These are phyloP conservation scores for Pythium aristosporum DNA, from an alignment of 352 stramenopile genomes.

Conservation along the genomic window DNA sequence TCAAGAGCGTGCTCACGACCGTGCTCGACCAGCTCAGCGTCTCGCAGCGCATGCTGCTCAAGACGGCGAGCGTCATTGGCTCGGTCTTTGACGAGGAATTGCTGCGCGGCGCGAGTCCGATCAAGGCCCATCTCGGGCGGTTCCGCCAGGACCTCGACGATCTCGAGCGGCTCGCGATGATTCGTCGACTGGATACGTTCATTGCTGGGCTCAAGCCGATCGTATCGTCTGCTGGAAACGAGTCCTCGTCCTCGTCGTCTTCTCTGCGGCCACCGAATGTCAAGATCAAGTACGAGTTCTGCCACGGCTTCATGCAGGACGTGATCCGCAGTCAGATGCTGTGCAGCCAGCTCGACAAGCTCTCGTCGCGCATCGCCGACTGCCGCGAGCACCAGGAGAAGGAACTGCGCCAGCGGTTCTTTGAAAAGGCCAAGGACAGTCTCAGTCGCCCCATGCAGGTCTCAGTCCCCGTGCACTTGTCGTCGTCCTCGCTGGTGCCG, in stretches of 20 bases:
- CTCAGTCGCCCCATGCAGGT: slow-evolving; percentile 43
- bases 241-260: background rate
- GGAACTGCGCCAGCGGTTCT: slow-evolving; percentile 71
- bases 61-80: slow-evolving; percentile 82
- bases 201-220: slow-evolving; percentile 53
- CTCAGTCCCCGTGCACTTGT: slow-evolving; percentile 22
- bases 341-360: slow-evolving; percentile 79
- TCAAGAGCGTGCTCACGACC: slow-evolving; percentile 85
- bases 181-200: slow-evolving; percentile 76
- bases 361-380: slow-evolving; percentile 64
- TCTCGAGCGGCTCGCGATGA: slow-evolving; percentile 72
- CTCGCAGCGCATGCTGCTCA: slow-evolving; percentile 85
- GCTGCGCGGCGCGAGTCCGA: slow-evolving; percentile 64
- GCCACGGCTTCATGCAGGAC: slow-evolving; percentile 84
- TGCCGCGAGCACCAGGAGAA: slow-evolving; percentile 76
- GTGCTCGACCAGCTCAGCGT: slow-evolving; percentile 81
- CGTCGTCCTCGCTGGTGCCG: background rate
- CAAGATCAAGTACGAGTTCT: slow-evolving; percentile 86
- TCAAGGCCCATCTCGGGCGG: slow-evolving; percentile 62
- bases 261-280: slow-evolving; percentile 22
- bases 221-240: no score
- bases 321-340: slow-evolving; percentile 84
- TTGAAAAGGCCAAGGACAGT: slow-evolving; percentile 68
- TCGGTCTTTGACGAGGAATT: slow-evolving; percentile 74
- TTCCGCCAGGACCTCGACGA: slow-evolving; percentile 73